Percentiles rank a stretch among this genome's conserved stretches.
These are phyloP conservation scores for Aspergillus leporis DNA, from an alignment of 495 filamentous ascomycete genomes.

Conservation along the genomic window DNA sequence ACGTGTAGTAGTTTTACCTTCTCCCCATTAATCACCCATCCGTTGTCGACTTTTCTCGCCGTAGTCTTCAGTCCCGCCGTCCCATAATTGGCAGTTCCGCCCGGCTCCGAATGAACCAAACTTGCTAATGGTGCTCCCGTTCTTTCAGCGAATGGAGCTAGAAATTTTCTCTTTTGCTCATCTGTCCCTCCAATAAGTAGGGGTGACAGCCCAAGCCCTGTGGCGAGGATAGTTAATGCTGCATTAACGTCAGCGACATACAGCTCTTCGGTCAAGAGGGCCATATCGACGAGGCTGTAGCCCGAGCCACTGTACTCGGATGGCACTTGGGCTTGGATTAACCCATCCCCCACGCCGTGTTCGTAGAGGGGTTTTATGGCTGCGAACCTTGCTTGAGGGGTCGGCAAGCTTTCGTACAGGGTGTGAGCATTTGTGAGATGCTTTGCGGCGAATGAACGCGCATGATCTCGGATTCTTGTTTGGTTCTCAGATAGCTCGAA, in stretches of 20 bases:
- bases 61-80: constrained; percentile 16
- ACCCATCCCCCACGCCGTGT: constrained; percentile 5
- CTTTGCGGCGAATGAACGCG: constrained; percentile 7
- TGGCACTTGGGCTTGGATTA: constrained; percentile 13
- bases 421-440: constrained; percentile 5
- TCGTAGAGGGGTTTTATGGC: constrained; percentile 13
- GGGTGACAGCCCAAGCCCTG: constrained; percentile 15
- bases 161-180: not conserved
- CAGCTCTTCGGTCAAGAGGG: constrained; percentile 17
- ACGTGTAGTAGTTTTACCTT: constrained; percentile 7
- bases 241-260: constrained; percentile 17
- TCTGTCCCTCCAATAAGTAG: constrained; percentile 9
- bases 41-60: constrained; percentile 7
- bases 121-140: constrained; percentile 14
- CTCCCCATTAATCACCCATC: constrained; percentile 19
- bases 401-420: constrained; percentile 5
- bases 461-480: not conserved
- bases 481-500: constrained; percentile 9
- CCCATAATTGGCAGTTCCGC: constrained; percentile 7
- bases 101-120: constrained; percentile 15
- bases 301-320: constrained; percentile 7
- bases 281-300: constrained; percentile 7
- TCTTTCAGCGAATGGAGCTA: constrained; percentile 8
- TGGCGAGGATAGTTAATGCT: constrained; percentile 15
- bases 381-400: constrained; percentile 9